Evolutionary conservation across 1,139 yeast species (phyloP).

Genomic region (Magnusiomyces ingens): DNA sequence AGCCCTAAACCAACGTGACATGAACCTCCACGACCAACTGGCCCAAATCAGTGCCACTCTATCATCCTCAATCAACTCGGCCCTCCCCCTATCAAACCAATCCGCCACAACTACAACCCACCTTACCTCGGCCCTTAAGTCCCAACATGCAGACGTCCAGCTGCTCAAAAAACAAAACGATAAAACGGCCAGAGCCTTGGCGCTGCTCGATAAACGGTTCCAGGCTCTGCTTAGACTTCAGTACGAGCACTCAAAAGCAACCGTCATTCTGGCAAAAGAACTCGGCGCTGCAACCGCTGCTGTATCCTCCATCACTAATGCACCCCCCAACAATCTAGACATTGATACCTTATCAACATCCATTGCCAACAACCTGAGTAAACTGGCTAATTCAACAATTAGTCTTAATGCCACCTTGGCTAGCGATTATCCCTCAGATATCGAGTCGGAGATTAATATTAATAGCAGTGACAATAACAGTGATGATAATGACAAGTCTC

Average conservation of each 20-base stretch:
- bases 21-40: neutral
- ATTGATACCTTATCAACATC: no score
- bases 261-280: neutral
- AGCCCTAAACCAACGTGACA: neutral
- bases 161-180: neutral
- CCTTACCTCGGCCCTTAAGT: neutral
- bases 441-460: no score
- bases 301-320: no score
- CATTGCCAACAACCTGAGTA: no score
- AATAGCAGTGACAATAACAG: neutral
- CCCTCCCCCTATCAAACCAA: neutral
- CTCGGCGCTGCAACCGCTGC: neutral
- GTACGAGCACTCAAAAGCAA: conserved; percentile 2
- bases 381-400: no score
- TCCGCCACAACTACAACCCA: neutral
- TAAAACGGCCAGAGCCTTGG: neutral
- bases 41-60: no score
- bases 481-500: neutral
- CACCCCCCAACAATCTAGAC: no score
- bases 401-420: no score
- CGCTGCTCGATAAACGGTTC: neutral
- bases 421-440: no score
- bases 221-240: conserved; percentile 1
- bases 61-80: neutral
- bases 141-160: neutral